Conservation (phyloP, 306 rosid genomes). For the Cajanus cajan region DNA sequence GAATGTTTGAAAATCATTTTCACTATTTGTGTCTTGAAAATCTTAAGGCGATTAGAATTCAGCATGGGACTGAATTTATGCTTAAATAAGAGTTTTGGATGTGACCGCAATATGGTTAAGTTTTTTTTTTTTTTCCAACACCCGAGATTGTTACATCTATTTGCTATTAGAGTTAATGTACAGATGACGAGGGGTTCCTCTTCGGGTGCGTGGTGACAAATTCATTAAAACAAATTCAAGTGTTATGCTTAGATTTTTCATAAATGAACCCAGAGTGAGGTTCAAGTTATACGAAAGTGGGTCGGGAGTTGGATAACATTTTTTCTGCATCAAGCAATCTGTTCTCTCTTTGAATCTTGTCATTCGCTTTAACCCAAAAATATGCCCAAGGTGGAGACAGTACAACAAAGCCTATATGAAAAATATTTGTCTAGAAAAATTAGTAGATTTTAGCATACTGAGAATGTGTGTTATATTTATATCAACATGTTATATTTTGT, state of each 20-base stretch:
- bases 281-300: not conserved
- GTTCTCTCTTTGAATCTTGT: not conserved
- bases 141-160: not conserved
- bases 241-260: not conserved
- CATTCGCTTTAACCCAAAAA: not conserved
- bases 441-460: too few species aligned
- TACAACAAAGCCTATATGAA: not conserved
- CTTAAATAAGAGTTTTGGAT: not conserved
- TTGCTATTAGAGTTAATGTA: not conserved
- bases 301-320: not conserved
- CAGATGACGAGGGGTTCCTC: not conserved
- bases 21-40: constrained; percentile 18
- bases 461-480: too few species aligned
- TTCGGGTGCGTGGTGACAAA: not conserved
- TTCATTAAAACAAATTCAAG: not conserved
- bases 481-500: too few species aligned
- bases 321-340: constrained; percentile 13
- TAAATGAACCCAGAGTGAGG: not conserved
- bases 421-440: too few species aligned
- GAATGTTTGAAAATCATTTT: constrained; percentile 5
- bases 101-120: not conserved
- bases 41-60: not conserved
- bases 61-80: not conserved
- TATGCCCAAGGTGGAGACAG: not conserved
- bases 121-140: not conserved